Percentiles rank a stretch among this genome's conserved stretches.
Evolutionary conservation across 2,329 filamentous ascomycete species (phyloP).

Genomic region (Metarhizium brunneum): DNA sequence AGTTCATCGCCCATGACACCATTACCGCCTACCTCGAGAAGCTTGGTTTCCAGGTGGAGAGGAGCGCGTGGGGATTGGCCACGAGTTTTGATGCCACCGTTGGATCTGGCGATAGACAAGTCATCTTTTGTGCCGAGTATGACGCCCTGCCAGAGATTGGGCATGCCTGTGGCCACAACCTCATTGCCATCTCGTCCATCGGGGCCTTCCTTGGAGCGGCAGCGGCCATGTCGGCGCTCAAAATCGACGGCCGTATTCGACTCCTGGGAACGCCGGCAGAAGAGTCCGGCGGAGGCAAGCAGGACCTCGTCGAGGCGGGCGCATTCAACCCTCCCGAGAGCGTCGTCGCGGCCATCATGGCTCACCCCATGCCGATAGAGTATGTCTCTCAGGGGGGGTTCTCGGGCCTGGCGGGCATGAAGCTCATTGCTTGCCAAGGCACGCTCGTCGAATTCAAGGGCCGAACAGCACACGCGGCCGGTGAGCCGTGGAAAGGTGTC

Average conservation of each 20-base stretch:
- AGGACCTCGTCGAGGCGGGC: conserved; percentile 17
- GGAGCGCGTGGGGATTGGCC: conserved; percentile 39
- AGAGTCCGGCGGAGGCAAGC: conserved; percentile 33
- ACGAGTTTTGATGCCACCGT: conserved; percentile 41
- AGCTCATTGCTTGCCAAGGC: conserved; percentile 15
- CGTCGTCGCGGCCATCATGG: not conserved
- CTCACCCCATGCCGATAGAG: conserved; percentile 14
- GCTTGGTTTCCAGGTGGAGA: conserved; percentile 35
- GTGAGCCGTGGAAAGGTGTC: conserved; percentile 38
- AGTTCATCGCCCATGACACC: conserved; percentile 40
- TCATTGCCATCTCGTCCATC: conserved; percentile 32
- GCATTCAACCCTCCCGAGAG: conserved; percentile 14
- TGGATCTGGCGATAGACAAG: conserved; percentile 30
- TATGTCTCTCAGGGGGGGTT: not conserved
- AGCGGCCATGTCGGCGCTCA: conserved; percentile 20
- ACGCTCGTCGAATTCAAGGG: conserved; percentile 26
- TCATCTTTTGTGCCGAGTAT: conserved; percentile 36
- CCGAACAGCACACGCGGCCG: conserved; percentile 35
- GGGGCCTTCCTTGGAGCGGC: conserved; percentile 30
- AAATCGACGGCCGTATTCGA: conserved; percentile 24
- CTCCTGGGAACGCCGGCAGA: conserved; percentile 34
- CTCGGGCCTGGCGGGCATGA: conserved; percentile 15
- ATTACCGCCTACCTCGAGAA: conserved; percentile 34
- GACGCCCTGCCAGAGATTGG: conserved; percentile 24
- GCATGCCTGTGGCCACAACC: conserved; percentile 36